phyloP scores from a whole-genome alignment of 768 basidiomycete species.

The Boletus coccyginus region DNA sequence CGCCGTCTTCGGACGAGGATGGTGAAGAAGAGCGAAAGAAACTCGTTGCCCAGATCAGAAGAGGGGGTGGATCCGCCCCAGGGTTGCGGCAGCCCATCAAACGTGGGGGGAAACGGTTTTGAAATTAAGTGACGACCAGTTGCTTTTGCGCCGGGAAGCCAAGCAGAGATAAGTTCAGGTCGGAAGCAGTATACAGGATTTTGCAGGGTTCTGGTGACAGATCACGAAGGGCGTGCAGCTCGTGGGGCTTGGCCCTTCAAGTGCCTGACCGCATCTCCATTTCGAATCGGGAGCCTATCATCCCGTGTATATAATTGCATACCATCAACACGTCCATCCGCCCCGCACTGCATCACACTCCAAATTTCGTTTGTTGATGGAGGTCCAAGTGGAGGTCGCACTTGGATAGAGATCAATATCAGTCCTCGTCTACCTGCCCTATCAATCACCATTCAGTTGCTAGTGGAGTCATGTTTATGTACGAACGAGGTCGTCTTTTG shows the following conservation, averaged over 20 bases:
- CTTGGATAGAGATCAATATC: background rate
- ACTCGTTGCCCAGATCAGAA: constrained; percentile 40
- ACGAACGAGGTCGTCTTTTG: constrained; percentile 2
- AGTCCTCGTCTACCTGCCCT: background rate
- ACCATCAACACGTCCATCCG: background rate
- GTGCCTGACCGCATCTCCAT: constrained; percentile 5
- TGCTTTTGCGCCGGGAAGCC: background rate
- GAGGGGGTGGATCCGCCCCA: constrained; percentile 39
- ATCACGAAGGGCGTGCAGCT: background rate
- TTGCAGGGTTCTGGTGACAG: constrained; percentile 12
- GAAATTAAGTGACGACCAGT: constrained; percentile 31
- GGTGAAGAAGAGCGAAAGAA: constrained; percentile 55
- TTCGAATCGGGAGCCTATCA: background rate
- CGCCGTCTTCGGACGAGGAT: constrained; percentile 50
- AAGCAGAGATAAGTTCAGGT: background rate
- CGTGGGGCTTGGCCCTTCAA: background rate
- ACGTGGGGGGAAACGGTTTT: constrained; percentile 71
- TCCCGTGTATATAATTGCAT: background rate
- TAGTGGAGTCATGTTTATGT: constrained; percentile 8
- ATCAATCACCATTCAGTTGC: background rate
- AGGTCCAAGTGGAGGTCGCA: background rate
- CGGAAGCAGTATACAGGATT: background rate
- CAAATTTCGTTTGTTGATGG: background rate
- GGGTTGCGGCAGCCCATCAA: constrained; percentile 73
- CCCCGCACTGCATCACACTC: background rate